Evolutionary conservation across 2,329 filamentous ascomycete genomes (phyloP).

Genomic region (Leptodontidium sp.): DNA sequence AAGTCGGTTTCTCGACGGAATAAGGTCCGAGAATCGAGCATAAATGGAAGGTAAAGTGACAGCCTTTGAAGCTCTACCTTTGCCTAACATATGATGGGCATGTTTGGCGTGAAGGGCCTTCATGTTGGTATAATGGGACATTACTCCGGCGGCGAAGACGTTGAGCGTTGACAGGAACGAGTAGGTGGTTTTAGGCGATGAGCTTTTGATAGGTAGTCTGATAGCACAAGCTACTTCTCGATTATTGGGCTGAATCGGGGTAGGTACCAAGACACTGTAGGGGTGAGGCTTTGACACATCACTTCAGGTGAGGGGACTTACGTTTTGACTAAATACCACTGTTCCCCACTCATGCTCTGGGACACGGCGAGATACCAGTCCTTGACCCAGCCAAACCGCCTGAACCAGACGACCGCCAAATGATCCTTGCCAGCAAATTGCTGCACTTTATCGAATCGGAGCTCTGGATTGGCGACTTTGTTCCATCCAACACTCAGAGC

Average conservation of each 20-base stretch:
- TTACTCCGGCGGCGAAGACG: conserved; percentile 48
- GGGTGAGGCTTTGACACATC: conserved; percentile 42
- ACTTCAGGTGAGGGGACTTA: conserved; percentile 42
- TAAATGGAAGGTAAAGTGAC: conserved; percentile 44
- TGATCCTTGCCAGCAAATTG: conserved; percentile 67
- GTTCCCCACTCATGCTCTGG: conserved; percentile 75
- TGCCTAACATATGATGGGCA: conserved; percentile 40
- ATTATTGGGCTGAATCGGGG: conserved; percentile 23
- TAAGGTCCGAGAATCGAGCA: conserved; percentile 41
- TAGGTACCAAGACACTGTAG: conserved; percentile 31
- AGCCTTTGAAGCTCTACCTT: conserved; percentile 38
- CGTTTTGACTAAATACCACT: conserved; percentile 79
- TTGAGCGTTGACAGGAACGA: conserved; percentile 48
- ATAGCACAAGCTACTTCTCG: conserved; percentile 39
- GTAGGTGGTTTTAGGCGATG: conserved; percentile 44
- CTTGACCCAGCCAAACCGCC: conserved; percentile 73
- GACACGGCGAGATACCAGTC: conserved; percentile 78
- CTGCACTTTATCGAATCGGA: conserved; percentile 63
- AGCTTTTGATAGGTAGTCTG: conserved; percentile 41
- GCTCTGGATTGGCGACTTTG: conserved; percentile 49
- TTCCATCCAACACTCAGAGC: conserved; percentile 73
- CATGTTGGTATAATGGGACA: conserved; percentile 50
- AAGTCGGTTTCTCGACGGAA: conserved; percentile 39
- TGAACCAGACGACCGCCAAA: conserved; percentile 71
- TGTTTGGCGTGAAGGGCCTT: conserved; percentile 45